These are phyloP conservation scores for Tolypocladium tundrense DNA, from an alignment of 2,329 filamentous ascomycete genomes.

Conservation along the genomic window DNA sequence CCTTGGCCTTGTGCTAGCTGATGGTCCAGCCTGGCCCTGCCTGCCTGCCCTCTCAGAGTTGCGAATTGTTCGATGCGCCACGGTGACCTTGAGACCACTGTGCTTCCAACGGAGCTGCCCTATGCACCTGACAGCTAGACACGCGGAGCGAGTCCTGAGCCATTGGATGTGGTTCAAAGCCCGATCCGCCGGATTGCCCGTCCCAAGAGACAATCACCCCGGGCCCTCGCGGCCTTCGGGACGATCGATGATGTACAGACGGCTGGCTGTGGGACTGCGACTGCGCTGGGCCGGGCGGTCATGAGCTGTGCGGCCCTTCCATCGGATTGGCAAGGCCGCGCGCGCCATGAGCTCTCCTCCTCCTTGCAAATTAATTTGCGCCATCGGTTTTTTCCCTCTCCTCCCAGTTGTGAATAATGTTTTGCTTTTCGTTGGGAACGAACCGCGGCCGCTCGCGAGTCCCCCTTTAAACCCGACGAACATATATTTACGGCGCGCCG, in stretches of 20 bases:
- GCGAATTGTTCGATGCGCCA: background rate
- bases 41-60: constrained; percentile 6
- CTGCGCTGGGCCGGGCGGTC: background rate
- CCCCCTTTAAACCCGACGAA: background rate
- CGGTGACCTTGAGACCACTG: background rate
- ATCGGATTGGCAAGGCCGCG: background rate
- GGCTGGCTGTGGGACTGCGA: constrained; percentile 2
- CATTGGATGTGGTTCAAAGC: constrained; percentile 1
- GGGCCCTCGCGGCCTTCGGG: background rate
- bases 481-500: background rate
- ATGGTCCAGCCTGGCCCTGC: constrained; percentile 9
- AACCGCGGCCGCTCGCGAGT: background rate
- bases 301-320: background rate
- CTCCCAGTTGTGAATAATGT: background rate
- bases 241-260: constrained; percentile 5
- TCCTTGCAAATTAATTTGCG: background rate
- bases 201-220: background rate
- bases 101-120: background rate
- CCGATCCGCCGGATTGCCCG: background rate
- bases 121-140: background rate
- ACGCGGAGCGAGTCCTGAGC: background rate
- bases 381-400: background rate
- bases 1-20: constrained; percentile 10
- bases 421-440: background rate
- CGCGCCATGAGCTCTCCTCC: background rate